Conservation (phyloP, 2,329 filamentous ascomycete species). For the Pseudogymnoascus sp. region DNA sequence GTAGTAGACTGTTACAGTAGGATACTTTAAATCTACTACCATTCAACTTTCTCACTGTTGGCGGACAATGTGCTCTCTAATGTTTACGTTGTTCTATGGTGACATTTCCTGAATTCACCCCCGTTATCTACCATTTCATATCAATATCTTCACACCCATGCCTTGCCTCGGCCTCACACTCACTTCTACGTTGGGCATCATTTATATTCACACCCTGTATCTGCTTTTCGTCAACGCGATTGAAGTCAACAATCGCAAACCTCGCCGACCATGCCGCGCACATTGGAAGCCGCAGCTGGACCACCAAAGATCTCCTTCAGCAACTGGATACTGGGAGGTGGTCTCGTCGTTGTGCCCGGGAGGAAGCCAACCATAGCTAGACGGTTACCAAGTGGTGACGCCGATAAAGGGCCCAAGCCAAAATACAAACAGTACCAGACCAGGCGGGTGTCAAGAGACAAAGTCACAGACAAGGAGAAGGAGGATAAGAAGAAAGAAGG, state of each 20-base stretch:
- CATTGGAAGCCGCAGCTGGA: background rate
- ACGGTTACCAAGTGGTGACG: background rate
- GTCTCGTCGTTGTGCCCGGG: conserved; percentile 10
- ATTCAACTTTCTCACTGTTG: background rate
- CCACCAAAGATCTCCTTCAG: conserved; percentile 19
- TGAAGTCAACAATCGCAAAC: background rate
- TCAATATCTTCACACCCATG: background rate
- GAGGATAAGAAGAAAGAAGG: background rate
- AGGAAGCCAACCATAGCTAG: background rate
- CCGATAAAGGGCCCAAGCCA: background rate
- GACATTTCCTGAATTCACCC: background rate
- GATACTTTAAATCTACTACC: background rate
- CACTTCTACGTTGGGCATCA: background rate
- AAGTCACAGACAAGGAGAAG: background rate
- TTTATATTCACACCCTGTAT: background rate
- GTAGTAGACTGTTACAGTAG: background rate
- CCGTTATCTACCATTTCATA: background rate
- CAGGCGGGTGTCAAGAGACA: background rate
- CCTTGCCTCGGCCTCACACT: background rate
- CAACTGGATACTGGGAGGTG: conserved; percentile 24
- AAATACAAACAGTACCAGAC: background rate
- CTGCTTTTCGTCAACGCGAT: background rate
- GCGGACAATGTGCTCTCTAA: background rate
- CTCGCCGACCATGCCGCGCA: background rate
- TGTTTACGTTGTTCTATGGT: background rate